phyloP scores from a whole-genome alignment of 768 basidiomycete genomes.

The Pilatotrama ljubarskyi region DNA sequence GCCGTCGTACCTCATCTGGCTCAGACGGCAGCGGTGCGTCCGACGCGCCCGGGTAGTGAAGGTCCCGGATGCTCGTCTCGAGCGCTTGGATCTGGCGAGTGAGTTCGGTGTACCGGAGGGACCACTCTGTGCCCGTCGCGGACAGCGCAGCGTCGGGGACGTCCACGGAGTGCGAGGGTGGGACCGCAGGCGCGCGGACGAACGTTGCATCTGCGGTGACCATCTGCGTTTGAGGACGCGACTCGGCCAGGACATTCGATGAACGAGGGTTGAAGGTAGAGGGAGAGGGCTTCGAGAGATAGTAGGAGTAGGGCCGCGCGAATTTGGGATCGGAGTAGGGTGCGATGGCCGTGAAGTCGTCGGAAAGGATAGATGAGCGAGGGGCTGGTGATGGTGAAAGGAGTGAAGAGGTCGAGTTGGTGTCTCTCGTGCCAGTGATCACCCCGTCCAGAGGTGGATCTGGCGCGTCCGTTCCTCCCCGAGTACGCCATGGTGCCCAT shows the following conservation, averaged over 20 bases:
- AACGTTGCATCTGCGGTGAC: background rate
- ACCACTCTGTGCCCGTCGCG: constrained; percentile 11
- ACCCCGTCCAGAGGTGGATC: background rate
- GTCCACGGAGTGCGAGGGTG: constrained; percentile 11
- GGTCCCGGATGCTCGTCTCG: constrained; percentile 6
- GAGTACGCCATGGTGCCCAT: too few relatives aligned
- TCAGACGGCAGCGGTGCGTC: background rate
- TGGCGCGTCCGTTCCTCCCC: background rate
- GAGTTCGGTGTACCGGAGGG: constrained; percentile 9
- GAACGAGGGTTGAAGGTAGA: background rate
- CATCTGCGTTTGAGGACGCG: background rate
- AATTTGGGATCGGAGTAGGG: constrained; percentile 3
- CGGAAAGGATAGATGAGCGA: background rate
- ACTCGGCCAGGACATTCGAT: background rate
- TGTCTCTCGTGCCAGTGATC: background rate
- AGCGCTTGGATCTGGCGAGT: constrained; percentile 7
- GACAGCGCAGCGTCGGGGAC: constrained; percentile 14
- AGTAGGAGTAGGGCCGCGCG: background rate
- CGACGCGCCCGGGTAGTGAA: background rate
- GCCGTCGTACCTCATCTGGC: background rate
- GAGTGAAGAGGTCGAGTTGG: constrained; percentile 1
- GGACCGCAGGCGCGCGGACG: background rate
- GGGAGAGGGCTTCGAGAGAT: background rate
- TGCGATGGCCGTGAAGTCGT: background rate
- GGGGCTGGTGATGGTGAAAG: background rate